Conservation (phyloP, 345 rosid species). For the Syzygium oleosum region DNA sequence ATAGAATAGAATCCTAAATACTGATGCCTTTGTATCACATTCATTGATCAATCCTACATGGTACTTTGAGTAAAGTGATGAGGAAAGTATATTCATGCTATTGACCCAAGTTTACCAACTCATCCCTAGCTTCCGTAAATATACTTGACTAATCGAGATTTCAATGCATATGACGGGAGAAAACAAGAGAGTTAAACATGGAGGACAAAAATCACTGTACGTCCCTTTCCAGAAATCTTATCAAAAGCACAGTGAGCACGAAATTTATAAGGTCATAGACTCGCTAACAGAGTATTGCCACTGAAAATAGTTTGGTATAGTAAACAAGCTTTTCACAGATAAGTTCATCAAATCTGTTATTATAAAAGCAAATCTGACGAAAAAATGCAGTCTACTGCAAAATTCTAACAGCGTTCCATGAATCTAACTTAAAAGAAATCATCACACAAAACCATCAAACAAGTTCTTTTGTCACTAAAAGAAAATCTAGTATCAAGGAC, state of each 20-base stretch:
- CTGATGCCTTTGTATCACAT: background rate
- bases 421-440: background rate
- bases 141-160: background rate
- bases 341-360: background rate
- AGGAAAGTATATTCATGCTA: background rate
- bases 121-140: background rate
- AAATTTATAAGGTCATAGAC: background rate
- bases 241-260: background rate
- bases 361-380: background rate
- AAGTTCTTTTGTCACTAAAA: background rate
- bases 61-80: background rate
- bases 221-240: background rate
- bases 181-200: background rate
- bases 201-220: background rate
- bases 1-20: background rate
- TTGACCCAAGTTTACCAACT: background rate
- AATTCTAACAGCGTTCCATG: background rate
- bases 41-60: background rate
- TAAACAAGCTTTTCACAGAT: background rate
- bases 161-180: background rate
- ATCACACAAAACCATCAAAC: background rate
- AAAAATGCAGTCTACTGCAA: background rate
- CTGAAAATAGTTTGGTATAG: background rate
- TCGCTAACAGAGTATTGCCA: background rate
- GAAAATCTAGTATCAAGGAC: background rate